Evolutionary conservation across 2,329 filamentous ascomycete species (phyloP).

Genomic region (Ceratocystis ficicola): DNA sequence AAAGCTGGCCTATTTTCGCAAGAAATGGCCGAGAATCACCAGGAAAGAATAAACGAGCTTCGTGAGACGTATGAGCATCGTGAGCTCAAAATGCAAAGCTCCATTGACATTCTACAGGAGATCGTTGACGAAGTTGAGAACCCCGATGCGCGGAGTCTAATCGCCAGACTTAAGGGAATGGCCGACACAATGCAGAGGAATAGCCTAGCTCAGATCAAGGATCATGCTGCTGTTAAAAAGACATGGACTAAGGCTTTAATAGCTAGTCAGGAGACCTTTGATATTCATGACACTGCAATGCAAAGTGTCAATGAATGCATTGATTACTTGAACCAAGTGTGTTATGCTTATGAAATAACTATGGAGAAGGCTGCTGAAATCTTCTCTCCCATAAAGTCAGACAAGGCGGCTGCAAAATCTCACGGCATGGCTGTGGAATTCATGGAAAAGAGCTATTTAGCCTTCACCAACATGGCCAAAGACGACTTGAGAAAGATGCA

Average conservation of each 20-base stretch:
- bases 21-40: background rate
- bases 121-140: conserved; percentile 1
- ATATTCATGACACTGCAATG: background rate
- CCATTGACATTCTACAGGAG: background rate
- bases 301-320: background rate
- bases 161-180: background rate
- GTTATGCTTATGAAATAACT: background rate
- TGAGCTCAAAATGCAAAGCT: conserved; percentile 2
- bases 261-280: conserved; percentile 3
- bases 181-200: background rate
- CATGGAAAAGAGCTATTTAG: background rate
- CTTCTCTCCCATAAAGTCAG: background rate
- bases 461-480: background rate
- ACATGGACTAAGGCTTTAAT: background rate
- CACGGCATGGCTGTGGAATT: background rate
- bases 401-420: background rate
- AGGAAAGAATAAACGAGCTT: background rate
- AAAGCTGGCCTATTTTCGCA: background rate
- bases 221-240: background rate
- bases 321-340: background rate
- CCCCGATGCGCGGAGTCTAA: background rate
- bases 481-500: background rate
- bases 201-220: background rate
- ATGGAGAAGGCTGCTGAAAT: background rate
- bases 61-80: background rate